Evolutionary conservation across 306 rosid genomes (phyloP), one percentile per base, ranked within the genome.

Genomic region (Prunus fruticosa): DNA sequence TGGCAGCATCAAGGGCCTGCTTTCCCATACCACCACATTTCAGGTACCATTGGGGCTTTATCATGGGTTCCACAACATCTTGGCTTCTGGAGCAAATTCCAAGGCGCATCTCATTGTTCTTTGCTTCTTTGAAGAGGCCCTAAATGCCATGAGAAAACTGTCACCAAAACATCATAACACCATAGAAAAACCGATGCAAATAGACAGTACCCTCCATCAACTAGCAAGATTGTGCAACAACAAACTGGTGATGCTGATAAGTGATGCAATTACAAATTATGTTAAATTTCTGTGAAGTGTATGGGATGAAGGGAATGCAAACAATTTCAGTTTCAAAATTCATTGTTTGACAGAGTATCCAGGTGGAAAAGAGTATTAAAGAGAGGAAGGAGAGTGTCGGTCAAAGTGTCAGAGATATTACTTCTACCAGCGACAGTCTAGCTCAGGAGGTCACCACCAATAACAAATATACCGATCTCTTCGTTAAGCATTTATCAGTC

Each of bases 1-100:
- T 62, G 58, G 86, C 97, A 69, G 97, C 97, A 81, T 76, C 47
- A 82, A 95, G 99, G 77, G 92, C 88, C 76, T 88, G 83, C 67
- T 80, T 89, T 30, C 91, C 99, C 86, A 91, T 70, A 69, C 78
- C 82, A 69, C 71, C 76, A 83, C 99, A 92, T 78, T 46, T 90
- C 71, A 95, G 93, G 76, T 92, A 95, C 97, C 99, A 95, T 19
- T 92, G 97, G 50, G 96, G 99, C 86, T 92, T 95, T 85, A 95
- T 90, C 90, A 95, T 69, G 69, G 99, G 97, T 83, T 95, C 97
- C 71, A 95, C 85, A 76, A 92, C 97, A 84, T 90, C 99, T 83
- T 90, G 88, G 83, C 85, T 95, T 87, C 99, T 90, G 77, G 97
- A 92, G 90, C 97, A 92, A 18, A 88, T 75, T 51, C 97, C 97